phyloP scores from a whole-genome alignment of 331 rosid species.

The Quercus lobata region DNA sequence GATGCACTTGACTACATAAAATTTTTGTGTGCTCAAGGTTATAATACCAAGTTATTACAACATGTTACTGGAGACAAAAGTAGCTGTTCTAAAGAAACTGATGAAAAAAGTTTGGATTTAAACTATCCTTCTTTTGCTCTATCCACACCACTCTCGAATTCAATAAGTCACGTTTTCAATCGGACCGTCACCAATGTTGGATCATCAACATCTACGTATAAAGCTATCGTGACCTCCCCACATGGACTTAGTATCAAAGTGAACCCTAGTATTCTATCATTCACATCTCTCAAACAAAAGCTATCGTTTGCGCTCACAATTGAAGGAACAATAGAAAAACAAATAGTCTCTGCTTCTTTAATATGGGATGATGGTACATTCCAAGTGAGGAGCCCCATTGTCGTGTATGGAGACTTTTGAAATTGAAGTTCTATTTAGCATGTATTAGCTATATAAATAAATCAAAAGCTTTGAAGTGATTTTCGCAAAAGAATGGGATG shows the following conservation, averaged over 20 bases:
- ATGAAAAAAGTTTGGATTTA: conserved; percentile 4
- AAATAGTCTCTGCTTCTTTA: conserved; percentile 22
- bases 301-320: conserved; percentile 16
- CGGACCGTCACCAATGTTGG: conserved; percentile 35
- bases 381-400: conserved; percentile 41
- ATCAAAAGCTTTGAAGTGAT: neutral
- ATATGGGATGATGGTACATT: conserved; percentile 32
- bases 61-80: neutral
- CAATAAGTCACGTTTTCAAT: neutral
- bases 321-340: conserved; percentile 8
- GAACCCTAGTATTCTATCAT: conserved; percentile 18
- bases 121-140: conserved; percentile 22
- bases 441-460: neutral
- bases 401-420: neutral
- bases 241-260: conserved; percentile 13
- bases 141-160: neutral
- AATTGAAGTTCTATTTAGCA: neutral
- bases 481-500: neutral
- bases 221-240: conserved; percentile 18
- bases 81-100: neutral
- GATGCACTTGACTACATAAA: neutral
- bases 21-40: conserved; percentile 12
- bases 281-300: conserved; percentile 19
- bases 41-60: neutral
- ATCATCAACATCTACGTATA: conserved; percentile 9